Conservation (phyloP, 1,284 basidiomycete species). For the Marasmius fiardii region DNA sequence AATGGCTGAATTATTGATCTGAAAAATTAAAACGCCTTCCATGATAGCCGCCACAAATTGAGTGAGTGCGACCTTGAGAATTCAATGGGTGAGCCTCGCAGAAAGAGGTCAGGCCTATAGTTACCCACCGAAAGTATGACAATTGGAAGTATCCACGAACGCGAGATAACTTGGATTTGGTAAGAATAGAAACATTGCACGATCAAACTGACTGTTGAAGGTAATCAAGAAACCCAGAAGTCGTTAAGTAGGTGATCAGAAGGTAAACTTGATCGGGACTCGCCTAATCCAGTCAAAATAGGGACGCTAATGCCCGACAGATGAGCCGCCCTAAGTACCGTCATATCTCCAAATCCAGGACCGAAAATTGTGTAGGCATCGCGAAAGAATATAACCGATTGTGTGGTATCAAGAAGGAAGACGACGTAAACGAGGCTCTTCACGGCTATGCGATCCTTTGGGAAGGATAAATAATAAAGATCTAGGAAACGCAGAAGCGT, state of each 20-base stretch:
- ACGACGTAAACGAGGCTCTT: slow-evolving; percentile 12
- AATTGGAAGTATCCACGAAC: not conserved
- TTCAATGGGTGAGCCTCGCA: not conserved
- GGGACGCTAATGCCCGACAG: slow-evolving; percentile 8
- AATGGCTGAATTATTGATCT: slow-evolving; percentile 6
- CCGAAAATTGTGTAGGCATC: slow-evolving; percentile 8
- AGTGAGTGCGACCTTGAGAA: slow-evolving; percentile 5
- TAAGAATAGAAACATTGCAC: slow-evolving; percentile 10
- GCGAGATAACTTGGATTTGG: slow-evolving; percentile 6
- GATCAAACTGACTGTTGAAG: not conserved
- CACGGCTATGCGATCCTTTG: slow-evolving; percentile 4
- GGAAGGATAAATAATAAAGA: slow-evolving; percentile 10
- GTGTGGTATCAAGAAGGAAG: slow-evolving; percentile 6
- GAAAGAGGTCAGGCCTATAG: not conserved
- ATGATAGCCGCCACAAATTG: slow-evolving; percentile 4
- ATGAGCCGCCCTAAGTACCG: not conserved
- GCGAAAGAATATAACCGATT: slow-evolving; percentile 6
- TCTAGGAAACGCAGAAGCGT: slow-evolving; percentile 1
- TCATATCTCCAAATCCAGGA: slow-evolving; percentile 8
- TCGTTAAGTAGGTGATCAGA: not conserved
- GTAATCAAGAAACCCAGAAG: not conserved
- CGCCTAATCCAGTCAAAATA: slow-evolving; percentile 7
- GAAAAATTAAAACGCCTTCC: slow-evolving; percentile 2
- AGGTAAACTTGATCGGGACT: not conserved
- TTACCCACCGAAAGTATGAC: slow-evolving; percentile 7